phyloP scores from a whole-genome alignment of 257 asterid species.

The Anisodus acutangulus region DNA sequence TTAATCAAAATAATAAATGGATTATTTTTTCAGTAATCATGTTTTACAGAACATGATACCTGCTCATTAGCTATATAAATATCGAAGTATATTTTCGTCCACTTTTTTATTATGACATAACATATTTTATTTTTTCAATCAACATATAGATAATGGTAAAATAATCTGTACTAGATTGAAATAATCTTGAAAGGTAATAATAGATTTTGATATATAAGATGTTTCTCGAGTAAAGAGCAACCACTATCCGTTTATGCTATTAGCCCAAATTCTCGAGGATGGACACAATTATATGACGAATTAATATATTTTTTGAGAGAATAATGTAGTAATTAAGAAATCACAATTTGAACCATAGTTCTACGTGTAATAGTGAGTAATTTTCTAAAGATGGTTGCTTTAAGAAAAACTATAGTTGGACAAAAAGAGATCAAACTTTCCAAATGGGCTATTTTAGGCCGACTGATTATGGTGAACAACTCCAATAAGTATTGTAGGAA shows the following conservation, averaged over 20 bases:
- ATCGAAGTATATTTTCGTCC: not conserved
- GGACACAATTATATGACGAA: no score
- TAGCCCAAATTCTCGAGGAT: no score
- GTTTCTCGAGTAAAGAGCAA: no score
- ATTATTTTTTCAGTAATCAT: not conserved
- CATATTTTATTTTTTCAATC: no score
- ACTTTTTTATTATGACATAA: not conserved
- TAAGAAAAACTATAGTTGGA: no score
- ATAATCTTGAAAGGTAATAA: no score
- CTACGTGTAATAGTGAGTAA: not conserved
- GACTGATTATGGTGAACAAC: not conserved
- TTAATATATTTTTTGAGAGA: not conserved
- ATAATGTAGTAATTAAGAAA: not conserved
- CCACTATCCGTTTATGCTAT: no score
- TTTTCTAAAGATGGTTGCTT: not conserved
- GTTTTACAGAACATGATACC: not conserved
- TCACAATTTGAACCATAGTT: not conserved
- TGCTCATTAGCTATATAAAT: not conserved
- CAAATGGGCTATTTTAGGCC: not conserved
- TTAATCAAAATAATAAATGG: no score
- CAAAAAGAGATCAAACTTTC: not conserved
- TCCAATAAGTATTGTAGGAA: no score
- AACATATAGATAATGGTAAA: no score
- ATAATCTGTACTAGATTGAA: no score
- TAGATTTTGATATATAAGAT: no score